Evolutionary conservation across 805 yeast species (phyloP), one percentile per base, ranked within the genome.

Genomic region (Saccharomycopsis synnaedendra): DNA sequence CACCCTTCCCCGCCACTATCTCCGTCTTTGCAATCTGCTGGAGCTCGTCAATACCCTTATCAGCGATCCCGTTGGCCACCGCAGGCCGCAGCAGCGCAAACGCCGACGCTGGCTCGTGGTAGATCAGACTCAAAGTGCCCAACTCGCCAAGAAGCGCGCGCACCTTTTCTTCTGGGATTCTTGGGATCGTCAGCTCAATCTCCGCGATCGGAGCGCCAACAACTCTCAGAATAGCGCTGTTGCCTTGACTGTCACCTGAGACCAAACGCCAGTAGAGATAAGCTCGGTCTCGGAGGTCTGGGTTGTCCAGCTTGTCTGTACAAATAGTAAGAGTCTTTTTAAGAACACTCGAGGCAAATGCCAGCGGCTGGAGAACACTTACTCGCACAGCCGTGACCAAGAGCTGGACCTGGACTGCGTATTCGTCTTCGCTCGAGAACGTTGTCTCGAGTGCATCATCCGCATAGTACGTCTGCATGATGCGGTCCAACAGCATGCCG

Each of bases 101-200:
- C 34, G 78, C 69, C 19, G 76, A 68, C 4, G 85, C 78, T 8
- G 97, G 95, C 59, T 82, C 83, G 64, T 84, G 94, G 59, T 86
- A 86, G 2, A 93, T 93, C 0, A 97, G 86, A 37, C 96, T 81
- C 52, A 93, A 72, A 5, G 93, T 82, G 3, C 94, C 80, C 48
- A 90, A 65, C 60, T 90, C 95, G n/a, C 67, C 60, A 32, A 90
- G 59, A 44, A 93, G 70, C 53, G 78, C 81, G 39, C 80, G 76
- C 49, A 89, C 71, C 4, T 87, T 69, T 28, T 69, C 71, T 0
- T 85, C 82, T 39, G 86, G 79, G 57, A 89, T 82, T 19, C 71
- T 64, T 39, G 87, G 82, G 32, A 89, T 76, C 1, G 88, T 81
- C 2, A 86, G 74, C 41, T 77, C 74, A 50, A 93, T 76, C 6